Conservation (phyloP, 176 grass and related monocot species). For the Aechmea fasciata region DNA sequence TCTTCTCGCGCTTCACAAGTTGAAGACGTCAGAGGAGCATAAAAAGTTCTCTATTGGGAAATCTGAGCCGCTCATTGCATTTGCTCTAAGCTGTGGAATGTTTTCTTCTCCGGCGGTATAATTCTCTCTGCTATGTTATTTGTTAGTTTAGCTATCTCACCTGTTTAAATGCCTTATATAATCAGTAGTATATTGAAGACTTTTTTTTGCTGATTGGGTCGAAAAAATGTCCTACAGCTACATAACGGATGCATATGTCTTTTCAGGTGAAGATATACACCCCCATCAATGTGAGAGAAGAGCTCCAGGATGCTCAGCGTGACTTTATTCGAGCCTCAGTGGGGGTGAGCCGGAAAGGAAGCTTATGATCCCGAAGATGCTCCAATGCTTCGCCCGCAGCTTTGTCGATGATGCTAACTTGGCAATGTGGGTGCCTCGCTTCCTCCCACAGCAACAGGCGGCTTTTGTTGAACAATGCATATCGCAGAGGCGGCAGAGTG, state of each 20-base stretch:
- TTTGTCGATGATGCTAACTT: slow-evolving; percentile 72
- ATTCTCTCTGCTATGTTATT: neutral
- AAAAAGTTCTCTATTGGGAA: slow-evolving; percentile 60
- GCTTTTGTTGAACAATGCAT: slow-evolving; percentile 72
- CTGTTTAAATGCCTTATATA: neutral
- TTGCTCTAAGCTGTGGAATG: slow-evolving; percentile 86
- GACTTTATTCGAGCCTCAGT: slow-evolving; percentile 83
- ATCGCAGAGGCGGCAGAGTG: slow-evolving; percentile 70
- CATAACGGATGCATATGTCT: too few species aligned
- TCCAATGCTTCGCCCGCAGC: slow-evolving; percentile 73
- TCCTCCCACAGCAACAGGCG: slow-evolving; percentile 76
- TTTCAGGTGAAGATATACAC: slow-evolving; percentile 83
- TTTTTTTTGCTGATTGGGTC: too few species aligned
- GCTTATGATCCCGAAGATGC: slow-evolving; percentile 74
- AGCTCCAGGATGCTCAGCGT: slow-evolving; percentile 64
- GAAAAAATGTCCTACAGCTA: too few species aligned
- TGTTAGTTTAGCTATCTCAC: neutral
- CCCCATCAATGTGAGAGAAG: slow-evolving; percentile 64
- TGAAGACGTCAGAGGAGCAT: slow-evolving; percentile 78
- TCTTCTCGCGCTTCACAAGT: slow-evolving; percentile 81
- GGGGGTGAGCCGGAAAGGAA: slow-evolving; percentile 77
- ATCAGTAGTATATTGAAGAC: neutral
- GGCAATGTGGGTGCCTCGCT: slow-evolving; percentile 69
- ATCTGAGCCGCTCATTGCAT: slow-evolving; percentile 60
- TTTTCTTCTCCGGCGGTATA: slow-evolving; percentile 79